Evolutionary conservation across 768 basidiomycete species (phyloP).

Genomic region (Pleurotus ostreatus): DNA sequence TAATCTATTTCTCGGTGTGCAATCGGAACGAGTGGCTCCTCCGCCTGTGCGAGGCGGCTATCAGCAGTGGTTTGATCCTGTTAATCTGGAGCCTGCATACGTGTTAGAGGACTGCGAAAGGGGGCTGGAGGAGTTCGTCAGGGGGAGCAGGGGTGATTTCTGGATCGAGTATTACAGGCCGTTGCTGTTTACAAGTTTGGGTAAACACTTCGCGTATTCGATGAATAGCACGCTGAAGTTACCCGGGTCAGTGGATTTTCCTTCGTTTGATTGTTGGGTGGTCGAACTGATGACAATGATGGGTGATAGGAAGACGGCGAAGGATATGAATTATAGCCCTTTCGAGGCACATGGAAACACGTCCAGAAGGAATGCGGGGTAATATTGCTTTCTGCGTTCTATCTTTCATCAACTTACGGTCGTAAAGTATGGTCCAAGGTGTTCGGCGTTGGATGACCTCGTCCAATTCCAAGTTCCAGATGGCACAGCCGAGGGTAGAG

Average conservation of each 20-base stretch:
- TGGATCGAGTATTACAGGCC: conserved; percentile 92
- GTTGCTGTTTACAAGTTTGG: conserved; percentile 75
- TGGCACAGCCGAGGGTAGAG: conserved; percentile 32
- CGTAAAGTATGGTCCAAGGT: conserved; percentile 66
- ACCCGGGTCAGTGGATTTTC: conserved; percentile 53
- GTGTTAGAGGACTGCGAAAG: conserved; percentile 58
- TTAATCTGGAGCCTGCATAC: conserved; percentile 67
- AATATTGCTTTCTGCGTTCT: background rate
- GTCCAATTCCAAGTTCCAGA: conserved; percentile 39
- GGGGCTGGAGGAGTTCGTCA: conserved; percentile 56
- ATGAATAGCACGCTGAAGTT: conserved; percentile 87
- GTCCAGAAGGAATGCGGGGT: conserved; percentile 32
- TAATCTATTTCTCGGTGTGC: conserved; percentile 90
- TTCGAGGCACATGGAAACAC: conserved; percentile 59
- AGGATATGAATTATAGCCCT: conserved; percentile 68
- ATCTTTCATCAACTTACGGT: background rate
- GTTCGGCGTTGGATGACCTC: conserved; percentile 76
- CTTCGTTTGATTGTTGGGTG: background rate
- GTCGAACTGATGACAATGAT: conserved; percentile 1
- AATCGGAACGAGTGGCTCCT: conserved; percentile 46
- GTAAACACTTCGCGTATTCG: conserved; percentile 88
- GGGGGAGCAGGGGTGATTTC: conserved; percentile 58
- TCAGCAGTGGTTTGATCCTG: conserved; percentile 79
- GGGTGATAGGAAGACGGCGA: conserved; percentile 57
- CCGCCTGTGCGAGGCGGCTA: conserved; percentile 67